Evolutionary conservation across 352 stramenopile genomes (phyloP).

Genomic region (Phytophthora meadii): DNA sequence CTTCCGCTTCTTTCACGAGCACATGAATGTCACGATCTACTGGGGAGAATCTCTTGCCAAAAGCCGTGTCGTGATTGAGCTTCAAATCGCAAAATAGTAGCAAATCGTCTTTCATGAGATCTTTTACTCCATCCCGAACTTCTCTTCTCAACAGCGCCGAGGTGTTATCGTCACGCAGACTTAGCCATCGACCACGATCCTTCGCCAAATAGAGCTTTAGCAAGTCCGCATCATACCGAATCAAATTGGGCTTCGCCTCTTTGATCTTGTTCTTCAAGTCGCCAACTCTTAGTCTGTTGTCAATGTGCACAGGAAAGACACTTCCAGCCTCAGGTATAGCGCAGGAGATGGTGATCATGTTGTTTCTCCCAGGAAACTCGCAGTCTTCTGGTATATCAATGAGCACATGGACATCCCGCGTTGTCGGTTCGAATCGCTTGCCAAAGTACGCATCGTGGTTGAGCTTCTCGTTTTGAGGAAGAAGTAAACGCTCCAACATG

Average conservation of each 20-base stretch:
- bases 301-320: no score
- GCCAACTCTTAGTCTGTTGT: no score
- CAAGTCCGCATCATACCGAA: no score
- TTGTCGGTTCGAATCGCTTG: background rate
- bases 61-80: background rate
- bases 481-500: background rate
- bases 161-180: background rate
- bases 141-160: background rate
- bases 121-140: background rate
- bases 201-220: background rate
- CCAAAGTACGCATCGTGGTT: background rate
- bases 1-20: background rate
- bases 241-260: no score
- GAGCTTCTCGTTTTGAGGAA: background rate
- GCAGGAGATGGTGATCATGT: no score
- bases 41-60: background rate
- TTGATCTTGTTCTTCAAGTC: no score
- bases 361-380: no score
- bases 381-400: background rate
- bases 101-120: background rate
- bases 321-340: no score
- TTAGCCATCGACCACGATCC: background rate
- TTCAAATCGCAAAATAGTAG: background rate
- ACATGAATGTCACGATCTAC: background rate
- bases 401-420: background rate